A percentile compares a stretch with the other conserved stretches of the same genome.
Evolutionary conservation across 768 basidiomycete species (phyloP).

Genomic region (Termitomyces sp.): DNA sequence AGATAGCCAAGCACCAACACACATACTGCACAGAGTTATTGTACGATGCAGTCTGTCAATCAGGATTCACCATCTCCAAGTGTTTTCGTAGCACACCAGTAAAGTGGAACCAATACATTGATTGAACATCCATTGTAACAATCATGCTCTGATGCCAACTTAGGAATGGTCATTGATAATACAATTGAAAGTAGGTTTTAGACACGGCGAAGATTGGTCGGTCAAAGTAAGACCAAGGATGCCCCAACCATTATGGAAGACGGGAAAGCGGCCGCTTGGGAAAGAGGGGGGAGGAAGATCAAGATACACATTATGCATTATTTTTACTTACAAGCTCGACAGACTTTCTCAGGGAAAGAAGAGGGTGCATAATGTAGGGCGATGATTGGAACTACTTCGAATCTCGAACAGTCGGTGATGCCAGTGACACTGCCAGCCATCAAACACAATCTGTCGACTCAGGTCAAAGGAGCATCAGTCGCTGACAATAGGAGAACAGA

Average conservation of each 20-base stretch:
- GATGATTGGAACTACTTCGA: not conserved
- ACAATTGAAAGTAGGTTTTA: not conserved
- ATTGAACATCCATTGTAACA: not conserved
- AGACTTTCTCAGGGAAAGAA: not conserved
- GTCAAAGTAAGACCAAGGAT: not conserved
- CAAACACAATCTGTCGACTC: not conserved
- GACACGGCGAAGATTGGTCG: not conserved
- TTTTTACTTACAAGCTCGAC: not conserved
- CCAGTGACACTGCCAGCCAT: not conserved
- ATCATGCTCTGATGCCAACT: not conserved
- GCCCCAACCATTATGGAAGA: not conserved
- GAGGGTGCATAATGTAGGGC: not conserved
- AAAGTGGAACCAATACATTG: too few relatives aligned
- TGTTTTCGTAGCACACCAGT: not conserved
- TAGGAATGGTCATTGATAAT: too few relatives aligned
- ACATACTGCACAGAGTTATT: too few relatives aligned
- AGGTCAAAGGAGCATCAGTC: not conserved
- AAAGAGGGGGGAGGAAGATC: not conserved
- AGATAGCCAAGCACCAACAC: not conserved
- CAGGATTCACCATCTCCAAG: not conserved
- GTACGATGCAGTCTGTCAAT: too few relatives aligned
- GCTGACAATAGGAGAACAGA: not conserved
- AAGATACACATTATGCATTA: not conserved
- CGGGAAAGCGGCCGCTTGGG: not conserved
- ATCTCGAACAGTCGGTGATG: not conserved